Evolutionary conservation across 1,284 basidiomycete species (phyloP).

Genomic region (Ceratorhiza oryzae-sativae): DNA sequence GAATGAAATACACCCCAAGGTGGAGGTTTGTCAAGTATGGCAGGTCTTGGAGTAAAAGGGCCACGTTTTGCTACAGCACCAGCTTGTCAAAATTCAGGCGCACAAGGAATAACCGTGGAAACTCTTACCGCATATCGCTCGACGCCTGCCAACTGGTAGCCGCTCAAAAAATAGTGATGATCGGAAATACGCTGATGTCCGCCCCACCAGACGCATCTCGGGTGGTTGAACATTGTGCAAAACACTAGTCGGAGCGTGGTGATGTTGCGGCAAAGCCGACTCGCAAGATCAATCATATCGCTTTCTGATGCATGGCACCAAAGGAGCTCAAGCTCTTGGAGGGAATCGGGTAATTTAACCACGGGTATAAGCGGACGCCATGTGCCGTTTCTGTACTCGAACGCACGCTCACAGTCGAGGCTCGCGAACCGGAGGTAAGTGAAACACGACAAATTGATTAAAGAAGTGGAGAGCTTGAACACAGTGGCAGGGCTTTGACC

Average conservation of each 20-base stretch:
- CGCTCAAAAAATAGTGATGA: constrained; percentile 7
- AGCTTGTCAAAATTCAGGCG: background rate
- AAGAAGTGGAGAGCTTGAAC: background rate
- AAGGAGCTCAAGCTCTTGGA: constrained; percentile 7
- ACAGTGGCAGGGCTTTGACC: background rate
- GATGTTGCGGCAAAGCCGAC: background rate
- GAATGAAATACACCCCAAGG: constrained; percentile 1
- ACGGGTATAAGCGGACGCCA: background rate
- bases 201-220: constrained; percentile 14
- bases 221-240: constrained; percentile 29
- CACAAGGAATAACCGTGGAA: background rate
- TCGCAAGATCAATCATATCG: background rate
- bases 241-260: constrained; percentile 9
- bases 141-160: background rate
- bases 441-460: background rate
- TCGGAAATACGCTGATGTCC: background rate
- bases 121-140: constrained; percentile 10
- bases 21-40: background rate
- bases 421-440: background rate
- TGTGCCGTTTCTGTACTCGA: background rate
- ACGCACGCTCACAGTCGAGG: background rate
- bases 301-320: background rate
- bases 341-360: background rate
- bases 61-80: background rate
- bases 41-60: background rate